These are phyloP conservation scores for Lepidium campestre DNA, from an alignment of 441 rosid genomes.

Conservation along the genomic window DNA sequence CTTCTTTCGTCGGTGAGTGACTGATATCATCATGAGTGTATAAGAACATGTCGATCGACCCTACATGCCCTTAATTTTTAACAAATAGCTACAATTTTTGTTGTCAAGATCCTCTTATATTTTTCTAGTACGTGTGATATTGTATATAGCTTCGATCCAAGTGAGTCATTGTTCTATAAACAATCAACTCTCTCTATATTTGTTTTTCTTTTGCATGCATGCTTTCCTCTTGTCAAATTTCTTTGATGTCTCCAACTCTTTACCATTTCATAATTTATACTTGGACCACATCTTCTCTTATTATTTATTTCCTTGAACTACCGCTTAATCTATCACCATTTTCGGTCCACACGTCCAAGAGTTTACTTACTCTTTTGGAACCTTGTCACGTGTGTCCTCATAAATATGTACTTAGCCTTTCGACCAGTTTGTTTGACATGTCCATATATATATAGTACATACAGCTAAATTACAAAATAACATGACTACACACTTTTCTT, in stretches of 20 bases:
- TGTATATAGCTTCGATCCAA: neutral
- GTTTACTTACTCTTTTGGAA: neutral
- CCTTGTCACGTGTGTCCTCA: conserved; percentile 8
- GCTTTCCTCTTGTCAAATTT: conserved; percentile 2
- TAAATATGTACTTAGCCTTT: neutral
- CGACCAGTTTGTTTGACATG: conserved; percentile 6
- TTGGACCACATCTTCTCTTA: neutral
- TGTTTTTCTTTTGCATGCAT: neutral
- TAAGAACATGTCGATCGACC: neutral
- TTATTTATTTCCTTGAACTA: neutral
- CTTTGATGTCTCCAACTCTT: conserved; percentile 3
- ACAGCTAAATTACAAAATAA: neutral
- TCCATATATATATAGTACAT: neutral
- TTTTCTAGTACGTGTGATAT: neutral
- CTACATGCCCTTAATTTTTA: neutral
- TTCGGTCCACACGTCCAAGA: conserved; percentile 10
- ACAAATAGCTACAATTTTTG: too few species aligned
- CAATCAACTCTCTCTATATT: neutral
- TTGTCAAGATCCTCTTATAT: neutral
- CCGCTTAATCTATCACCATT: neutral
- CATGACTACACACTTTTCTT: neutral
- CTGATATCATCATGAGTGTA: neutral
- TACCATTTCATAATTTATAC: neutral
- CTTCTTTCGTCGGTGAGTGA: neutral
- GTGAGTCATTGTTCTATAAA: neutral